Evolutionary conservation across 768 basidiomycete genomes (phyloP), one percentile per base, ranked within the genome.

Genomic region (Xanthoconium stramineum): DNA sequence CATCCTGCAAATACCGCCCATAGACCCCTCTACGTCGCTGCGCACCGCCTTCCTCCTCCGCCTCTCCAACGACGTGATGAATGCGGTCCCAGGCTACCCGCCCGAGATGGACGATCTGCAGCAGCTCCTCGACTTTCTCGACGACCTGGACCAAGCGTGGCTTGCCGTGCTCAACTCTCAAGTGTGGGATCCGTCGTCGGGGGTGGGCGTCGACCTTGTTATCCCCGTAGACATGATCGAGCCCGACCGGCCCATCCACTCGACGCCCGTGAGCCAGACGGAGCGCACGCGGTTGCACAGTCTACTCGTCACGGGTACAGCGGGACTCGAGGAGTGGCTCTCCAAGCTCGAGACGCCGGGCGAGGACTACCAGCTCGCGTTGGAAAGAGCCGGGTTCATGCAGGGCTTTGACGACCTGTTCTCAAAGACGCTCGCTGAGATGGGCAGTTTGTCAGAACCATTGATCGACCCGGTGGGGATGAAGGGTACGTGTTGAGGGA

Each of bases 101-200:
- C 76, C 82, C 1, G 69, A 76, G 15, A 57, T 71, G 20, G 68
- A 73, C 8, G 70, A 74, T 14, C 70, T 92, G 2, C 77, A 72
- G 33, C 73, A 78, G 37, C 75, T 89, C 6, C 74, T 88, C 28
- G 83, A 86, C 57, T 88, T 83, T 75, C 72, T 91, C 28, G 82
- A 84, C 64, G 84, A 89, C 63, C 78, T 92, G 37, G 90, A 92
- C 69, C 78, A 83, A 49, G 87, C 83, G 0, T 92, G 90, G 90
- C 60, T 83, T 14, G 78, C 81, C 17, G 85, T 88, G 2, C 75
- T 92, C 30, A 78, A 78, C 38, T 72, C 74, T 6, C 84, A 88
- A 62, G 75, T 79, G 2, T 92, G 90, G 90, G 83, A 90, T 60
- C 76, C 85, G 1, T 64, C 70, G 6, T 61, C 67, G 6, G 74